Conservation (phyloP, 2,329 filamentous ascomycete species). For the Colletotrichum tanaceti region DNA sequence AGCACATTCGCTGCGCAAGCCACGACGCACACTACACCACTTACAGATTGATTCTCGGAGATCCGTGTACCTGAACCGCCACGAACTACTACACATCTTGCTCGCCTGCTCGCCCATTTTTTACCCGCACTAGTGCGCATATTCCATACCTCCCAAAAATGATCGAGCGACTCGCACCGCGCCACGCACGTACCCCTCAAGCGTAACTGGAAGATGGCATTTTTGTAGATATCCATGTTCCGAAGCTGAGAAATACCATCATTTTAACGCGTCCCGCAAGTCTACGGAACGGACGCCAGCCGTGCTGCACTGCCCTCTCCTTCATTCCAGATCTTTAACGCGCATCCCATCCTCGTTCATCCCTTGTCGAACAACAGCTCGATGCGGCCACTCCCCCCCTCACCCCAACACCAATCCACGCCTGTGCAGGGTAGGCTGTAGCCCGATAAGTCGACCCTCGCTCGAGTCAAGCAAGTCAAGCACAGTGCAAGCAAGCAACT, state of each 20-base stretch:
- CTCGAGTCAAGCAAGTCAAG: constrained; percentile 37
- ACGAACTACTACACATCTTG: too few species aligned
- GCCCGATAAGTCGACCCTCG: constrained; percentile 8
- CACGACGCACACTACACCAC: neutral
- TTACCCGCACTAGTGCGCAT: neutral
- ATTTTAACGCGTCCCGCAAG: constrained; percentile 11
- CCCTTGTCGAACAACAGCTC: neutral
- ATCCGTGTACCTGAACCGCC: neutral
- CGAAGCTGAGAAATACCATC: constrained; percentile 34
- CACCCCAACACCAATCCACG: constrained; percentile 7
- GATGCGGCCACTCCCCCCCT: constrained; percentile 17
- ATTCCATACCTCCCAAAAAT: neutral
- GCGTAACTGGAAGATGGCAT: constrained; percentile 35
- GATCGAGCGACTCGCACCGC: neutral
- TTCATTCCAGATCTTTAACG: constrained; percentile 4
- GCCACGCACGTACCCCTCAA: constrained; percentile 9
- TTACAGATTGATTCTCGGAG: neutral
- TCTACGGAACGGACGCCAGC: constrained; percentile 29
- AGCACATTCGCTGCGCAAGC: neutral
- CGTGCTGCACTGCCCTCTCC: constrained; percentile 31
- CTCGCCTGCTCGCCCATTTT: neutral
- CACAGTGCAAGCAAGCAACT: constrained; percentile 8
- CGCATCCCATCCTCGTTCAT: neutral
- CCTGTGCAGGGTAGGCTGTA: too few species aligned
- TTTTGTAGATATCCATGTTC: constrained; percentile 35